phyloP scores from a whole-genome alignment of 345 rosid species.

The Limnanthes douglasii region DNA sequence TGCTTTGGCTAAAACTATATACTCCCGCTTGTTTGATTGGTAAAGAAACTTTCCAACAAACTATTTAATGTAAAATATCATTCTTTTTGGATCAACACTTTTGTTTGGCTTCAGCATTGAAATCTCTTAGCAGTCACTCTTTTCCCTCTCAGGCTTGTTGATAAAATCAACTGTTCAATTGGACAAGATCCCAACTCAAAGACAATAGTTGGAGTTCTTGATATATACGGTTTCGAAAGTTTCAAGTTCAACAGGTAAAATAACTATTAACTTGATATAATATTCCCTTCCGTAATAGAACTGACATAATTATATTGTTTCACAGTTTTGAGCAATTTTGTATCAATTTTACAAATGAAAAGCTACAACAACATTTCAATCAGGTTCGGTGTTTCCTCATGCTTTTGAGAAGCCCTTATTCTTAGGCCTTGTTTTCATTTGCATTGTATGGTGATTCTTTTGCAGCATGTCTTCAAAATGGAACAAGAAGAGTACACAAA shows the following conservation, averaged over 20 bases:
- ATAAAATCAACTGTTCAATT: conserved; percentile 79
- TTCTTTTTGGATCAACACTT: conserved; percentile 1
- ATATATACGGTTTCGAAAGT: conserved; percentile 98
- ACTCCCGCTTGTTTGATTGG: conserved; percentile 99
- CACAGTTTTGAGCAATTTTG: conserved; percentile 96
- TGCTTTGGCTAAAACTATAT: conserved; percentile 89
- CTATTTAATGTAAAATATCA: conserved; percentile 2
- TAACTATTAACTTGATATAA: conserved; percentile 11
- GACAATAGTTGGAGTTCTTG: conserved; percentile 90
- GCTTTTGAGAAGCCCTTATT: not conserved
- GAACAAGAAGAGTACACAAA: conserved; percentile 98
- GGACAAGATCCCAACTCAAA: conserved; percentile 99
- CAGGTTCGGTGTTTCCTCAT: conserved; percentile 39
- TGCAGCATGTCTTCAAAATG: conserved; percentile 99
- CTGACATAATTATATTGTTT: conserved; percentile 10
- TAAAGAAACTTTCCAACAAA: conserved; percentile 16
- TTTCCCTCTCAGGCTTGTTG: conserved; percentile 72
- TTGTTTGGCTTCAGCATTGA: not conserved
- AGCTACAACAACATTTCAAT: conserved; percentile 97
- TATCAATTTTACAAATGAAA: conserved; percentile 96
- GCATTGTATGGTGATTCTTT: conserved; percentile 10
- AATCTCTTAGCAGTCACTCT: conserved; percentile 2
- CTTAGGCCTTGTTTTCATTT: conserved; percentile 4
- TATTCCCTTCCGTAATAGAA: conserved; percentile 6
- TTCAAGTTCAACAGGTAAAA: conserved; percentile 86